Evolutionary conservation across 768 basidiomycete genomes (phyloP).

Genomic region (Thelephora aurantiotincta): DNA sequence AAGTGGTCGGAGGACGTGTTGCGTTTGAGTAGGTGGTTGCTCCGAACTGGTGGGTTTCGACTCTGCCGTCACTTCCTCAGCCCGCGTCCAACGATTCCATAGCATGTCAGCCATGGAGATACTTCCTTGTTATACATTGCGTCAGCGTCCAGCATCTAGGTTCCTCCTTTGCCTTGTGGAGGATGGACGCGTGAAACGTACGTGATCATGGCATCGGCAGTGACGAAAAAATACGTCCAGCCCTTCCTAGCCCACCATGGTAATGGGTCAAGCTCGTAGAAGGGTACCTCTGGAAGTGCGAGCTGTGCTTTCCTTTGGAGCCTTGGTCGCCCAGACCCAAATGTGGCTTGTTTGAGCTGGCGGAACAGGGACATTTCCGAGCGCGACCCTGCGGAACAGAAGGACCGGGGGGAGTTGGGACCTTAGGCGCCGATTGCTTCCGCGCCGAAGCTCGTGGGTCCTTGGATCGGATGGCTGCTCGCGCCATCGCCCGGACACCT

Average conservation of each 20-base stretch:
- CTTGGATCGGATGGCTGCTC: no score
- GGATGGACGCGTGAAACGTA: slow-evolving; percentile 5
- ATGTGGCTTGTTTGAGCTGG: no score
- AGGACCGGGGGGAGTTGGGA: no score
- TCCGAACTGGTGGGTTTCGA: neutral
- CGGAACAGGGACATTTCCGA: no score
- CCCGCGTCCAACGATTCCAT: slow-evolving; percentile 14
- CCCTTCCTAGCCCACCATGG: slow-evolving; percentile 11
- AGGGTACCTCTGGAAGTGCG: slow-evolving; percentile 3
- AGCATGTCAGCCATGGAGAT: slow-evolving; percentile 10
- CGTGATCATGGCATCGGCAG: slow-evolving; percentile 11
- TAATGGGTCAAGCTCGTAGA: slow-evolving; percentile 12
- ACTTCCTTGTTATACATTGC: slow-evolving; percentile 3
- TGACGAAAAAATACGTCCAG: slow-evolving; percentile 13
- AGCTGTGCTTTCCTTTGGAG: neutral
- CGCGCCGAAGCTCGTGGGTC: no score
- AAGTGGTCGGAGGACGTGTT: slow-evolving; percentile 12
- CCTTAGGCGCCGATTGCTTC: no score
- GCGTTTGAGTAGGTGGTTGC: neutral
- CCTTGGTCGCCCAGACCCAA: no score
- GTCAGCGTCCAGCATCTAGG: neutral
- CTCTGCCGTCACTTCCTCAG: slow-evolving; percentile 6
- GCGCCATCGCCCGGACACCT: no score
- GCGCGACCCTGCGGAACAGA: no score
- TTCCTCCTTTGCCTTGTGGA: neutral